phyloP scores from a whole-genome alignment of 2,329 filamentous ascomycete genomes.

The Cladophialophora yegresii region DNA sequence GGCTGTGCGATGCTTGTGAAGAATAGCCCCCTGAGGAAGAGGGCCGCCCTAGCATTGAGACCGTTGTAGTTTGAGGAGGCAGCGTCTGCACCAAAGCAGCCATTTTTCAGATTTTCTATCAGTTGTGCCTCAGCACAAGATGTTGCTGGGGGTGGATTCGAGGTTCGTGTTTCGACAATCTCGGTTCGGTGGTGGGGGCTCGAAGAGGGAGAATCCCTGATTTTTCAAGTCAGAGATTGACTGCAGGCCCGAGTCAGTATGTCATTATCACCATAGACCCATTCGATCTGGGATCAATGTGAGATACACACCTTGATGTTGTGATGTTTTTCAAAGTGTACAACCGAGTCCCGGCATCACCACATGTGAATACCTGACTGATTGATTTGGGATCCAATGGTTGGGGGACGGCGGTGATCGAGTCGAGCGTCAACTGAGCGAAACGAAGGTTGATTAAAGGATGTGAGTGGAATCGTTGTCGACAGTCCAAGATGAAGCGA shows the following conservation, averaged over 20 bases:
- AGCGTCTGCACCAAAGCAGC: slow-evolving; percentile 82
- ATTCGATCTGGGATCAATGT: background rate
- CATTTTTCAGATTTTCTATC: slow-evolving; percentile 59
- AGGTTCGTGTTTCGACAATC: slow-evolving; percentile 10
- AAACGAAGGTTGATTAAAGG: slow-evolving; percentile 26
- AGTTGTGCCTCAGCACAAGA: slow-evolving; percentile 7
- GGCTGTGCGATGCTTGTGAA: slow-evolving; percentile 39
- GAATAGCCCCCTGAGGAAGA: slow-evolving; percentile 63
- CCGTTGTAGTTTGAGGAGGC: slow-evolving; percentile 72
- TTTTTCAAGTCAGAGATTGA: slow-evolving; percentile 2
- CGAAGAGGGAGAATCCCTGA: slow-evolving; percentile 11
- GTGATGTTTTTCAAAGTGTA: slow-evolving; percentile 15
- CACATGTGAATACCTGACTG: slow-evolving; percentile 5
- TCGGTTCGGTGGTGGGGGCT: slow-evolving; percentile 10
- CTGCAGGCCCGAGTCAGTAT: slow-evolving; percentile 11
- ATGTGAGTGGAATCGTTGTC: slow-evolving; percentile 5
- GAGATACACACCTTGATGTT: slow-evolving; percentile 14
- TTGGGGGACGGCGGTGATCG: background rate
- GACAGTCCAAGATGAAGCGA: slow-evolving; percentile 26
- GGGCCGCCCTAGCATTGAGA: slow-evolving; percentile 74
- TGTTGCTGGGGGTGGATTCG: background rate
- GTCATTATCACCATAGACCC: background rate
- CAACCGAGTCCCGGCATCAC: slow-evolving; percentile 15
- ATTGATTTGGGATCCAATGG: background rate
- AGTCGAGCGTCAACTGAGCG: slow-evolving; percentile 10